phyloP scores from a whole-genome alignment of 176 grass and related monocot species.

The Miscanthus lutarioriparius region DNA sequence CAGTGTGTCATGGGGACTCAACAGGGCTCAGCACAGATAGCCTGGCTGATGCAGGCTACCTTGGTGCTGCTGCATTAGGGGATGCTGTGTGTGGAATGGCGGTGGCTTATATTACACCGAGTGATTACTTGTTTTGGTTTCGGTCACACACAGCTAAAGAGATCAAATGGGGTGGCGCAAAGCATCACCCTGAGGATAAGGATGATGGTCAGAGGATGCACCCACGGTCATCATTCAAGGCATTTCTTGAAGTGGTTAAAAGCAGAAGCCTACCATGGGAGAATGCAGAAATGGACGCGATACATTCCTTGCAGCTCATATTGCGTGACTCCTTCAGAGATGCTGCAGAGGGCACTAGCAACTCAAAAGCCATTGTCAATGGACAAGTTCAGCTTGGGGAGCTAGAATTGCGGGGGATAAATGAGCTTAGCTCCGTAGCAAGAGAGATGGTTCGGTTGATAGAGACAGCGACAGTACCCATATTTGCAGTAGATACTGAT shows the following conservation, averaged over 20 bases:
- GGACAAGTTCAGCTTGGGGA: constrained; percentile 61
- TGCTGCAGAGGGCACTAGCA: constrained; percentile 53
- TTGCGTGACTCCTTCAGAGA: constrained; percentile 83
- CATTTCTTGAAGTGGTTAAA: constrained; percentile 97
- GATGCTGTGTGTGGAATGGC: constrained; percentile 96
- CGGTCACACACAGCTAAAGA: constrained; percentile 95
- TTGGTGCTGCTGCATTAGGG: constrained; percentile 68
- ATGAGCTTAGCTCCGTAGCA: constrained; percentile 90
- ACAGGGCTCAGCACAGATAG: constrained; percentile 96
- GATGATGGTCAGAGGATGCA: constrained; percentile 97
- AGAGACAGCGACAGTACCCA: constrained; percentile 89
- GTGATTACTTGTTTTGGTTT: constrained; percentile 98
- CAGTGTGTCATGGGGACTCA: constrained; percentile 67
- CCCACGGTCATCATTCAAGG: constrained; percentile 93
- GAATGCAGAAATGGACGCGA: constrained; percentile 95
- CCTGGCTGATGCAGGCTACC: constrained; percentile 84
- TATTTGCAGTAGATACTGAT: constrained; percentile 90
- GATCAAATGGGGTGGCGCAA: constrained; percentile 96
- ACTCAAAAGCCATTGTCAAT: constrained; percentile 69
- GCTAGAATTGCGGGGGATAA: constrained; percentile 77
- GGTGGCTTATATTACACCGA: constrained; percentile 81
- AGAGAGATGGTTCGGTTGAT: constrained; percentile 97
- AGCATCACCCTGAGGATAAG: constrained; percentile 96
- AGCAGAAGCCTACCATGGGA: constrained; percentile 92
- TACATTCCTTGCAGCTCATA: constrained; percentile 97